A percentile compares a stretch with the other conserved stretches of the same genome.
These are phyloP conservation scores for Lentinula sp. DNA, from an alignment of 768 basidiomycete genomes.

Conservation along the genomic window DNA sequence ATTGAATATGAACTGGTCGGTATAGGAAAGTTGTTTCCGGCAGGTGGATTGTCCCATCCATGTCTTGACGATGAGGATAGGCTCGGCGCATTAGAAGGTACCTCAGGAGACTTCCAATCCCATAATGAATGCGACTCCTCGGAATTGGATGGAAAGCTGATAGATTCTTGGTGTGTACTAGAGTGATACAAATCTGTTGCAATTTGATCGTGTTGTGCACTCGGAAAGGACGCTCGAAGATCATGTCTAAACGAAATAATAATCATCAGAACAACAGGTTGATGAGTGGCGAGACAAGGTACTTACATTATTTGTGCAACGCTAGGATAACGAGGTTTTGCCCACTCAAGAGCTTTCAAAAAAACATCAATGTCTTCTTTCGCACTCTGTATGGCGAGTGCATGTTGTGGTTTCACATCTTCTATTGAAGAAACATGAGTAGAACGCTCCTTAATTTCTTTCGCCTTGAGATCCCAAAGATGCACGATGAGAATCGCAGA, in stretches of 20 bases:
- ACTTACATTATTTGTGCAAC: constrained; percentile 26
- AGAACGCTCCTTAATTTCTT: constrained; percentile 28
- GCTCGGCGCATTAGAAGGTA: not conserved
- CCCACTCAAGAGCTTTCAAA: constrained; percentile 34
- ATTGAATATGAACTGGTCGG: not conserved
- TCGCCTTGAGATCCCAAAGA: constrained; percentile 51
- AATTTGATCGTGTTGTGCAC: not conserved
- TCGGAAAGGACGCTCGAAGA: constrained; percentile 7
- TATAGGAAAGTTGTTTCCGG: not conserved
- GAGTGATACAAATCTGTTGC: not conserved
- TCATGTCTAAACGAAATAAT: not conserved
- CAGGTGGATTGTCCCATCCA: not conserved
- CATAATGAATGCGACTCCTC: not conserved
- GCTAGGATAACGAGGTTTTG: constrained; percentile 28
- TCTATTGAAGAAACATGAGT: constrained; percentile 9
- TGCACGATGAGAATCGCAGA: constrained; percentile 48
- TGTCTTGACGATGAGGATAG: not conserved
- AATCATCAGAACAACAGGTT: not conserved
- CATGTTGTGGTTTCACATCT: constrained; percentile 28
- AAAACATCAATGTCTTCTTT: constrained; percentile 33
- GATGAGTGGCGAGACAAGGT: not conserved
- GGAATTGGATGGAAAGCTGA: not conserved
- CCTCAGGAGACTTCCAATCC: not conserved
- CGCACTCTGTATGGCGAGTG: constrained; percentile 27
- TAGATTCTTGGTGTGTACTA: not conserved